These are phyloP conservation scores for Lachancea kluyveri DNA, from an alignment of 805 yeast species.

Conservation along the genomic window DNA sequence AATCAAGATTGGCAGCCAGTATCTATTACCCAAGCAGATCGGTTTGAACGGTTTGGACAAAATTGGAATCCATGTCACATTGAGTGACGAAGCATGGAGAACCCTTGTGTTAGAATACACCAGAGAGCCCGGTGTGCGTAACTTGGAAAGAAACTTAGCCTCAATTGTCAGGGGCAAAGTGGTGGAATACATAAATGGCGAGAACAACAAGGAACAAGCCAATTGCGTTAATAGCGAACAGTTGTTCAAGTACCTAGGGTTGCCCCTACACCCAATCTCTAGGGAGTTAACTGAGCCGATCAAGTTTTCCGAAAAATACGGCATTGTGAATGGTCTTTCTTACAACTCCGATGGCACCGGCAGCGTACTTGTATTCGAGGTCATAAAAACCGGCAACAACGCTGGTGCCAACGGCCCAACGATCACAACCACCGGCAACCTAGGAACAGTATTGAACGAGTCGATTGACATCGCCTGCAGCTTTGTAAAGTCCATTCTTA, in stretches of 20 bases:
- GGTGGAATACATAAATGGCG: constrained; percentile 54
- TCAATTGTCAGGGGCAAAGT: constrained; percentile 78
- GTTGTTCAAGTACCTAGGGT: constrained; percentile 62
- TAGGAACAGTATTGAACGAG: constrained; percentile 77
- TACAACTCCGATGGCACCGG: constrained; percentile 87
- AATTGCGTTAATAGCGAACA: constrained; percentile 47
- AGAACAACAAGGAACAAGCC: constrained; percentile 12
- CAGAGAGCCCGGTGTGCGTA: constrained; percentile 82
- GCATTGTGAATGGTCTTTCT: constrained; percentile 83
- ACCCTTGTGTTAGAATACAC: constrained; percentile 65
- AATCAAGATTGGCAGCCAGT: constrained; percentile 59
- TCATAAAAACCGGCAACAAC: constrained; percentile 44
- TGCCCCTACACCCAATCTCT: constrained; percentile 43
- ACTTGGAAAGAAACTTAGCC: constrained; percentile 67
- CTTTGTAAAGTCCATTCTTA: constrained; percentile 55
- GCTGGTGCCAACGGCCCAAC: constrained; percentile 31
- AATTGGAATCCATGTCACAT: constrained; percentile 30
- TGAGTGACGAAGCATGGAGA: constrained; percentile 51
- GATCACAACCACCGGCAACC: constrained; percentile 68
- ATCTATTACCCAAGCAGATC: constrained; percentile 70
- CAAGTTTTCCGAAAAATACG: constrained; percentile 46
- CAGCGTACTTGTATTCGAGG: constrained; percentile 71
- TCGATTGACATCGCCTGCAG: constrained; percentile 74
- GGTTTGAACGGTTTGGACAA: constrained; percentile 54
- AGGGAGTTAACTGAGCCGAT: constrained; percentile 41